Percentiles rank a stretch among this genome's conserved stretches.
These are phyloP conservation scores for Heliamphora ciliata DNA, from an alignment of 179 eudicot species.

Conservation along the genomic window DNA sequence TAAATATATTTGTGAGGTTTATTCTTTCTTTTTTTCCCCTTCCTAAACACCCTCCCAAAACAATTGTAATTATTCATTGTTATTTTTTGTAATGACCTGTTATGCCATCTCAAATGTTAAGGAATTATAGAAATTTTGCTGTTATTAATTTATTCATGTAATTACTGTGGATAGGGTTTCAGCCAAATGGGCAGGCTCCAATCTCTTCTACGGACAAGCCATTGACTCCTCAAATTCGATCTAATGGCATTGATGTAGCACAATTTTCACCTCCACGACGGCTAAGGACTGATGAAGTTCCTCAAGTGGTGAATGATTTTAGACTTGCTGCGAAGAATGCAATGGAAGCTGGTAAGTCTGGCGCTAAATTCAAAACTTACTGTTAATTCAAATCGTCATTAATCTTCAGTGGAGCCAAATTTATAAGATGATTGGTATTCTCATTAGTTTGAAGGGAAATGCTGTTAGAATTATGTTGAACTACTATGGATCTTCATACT, in stretches of 20 bases:
- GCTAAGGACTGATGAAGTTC: slow-evolving; percentile 19
- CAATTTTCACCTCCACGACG: slow-evolving; percentile 32
- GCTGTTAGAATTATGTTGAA: too few species aligned
- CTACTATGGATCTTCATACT: too few species aligned
- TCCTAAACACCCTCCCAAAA: background rate
- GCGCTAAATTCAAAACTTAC: background rate
- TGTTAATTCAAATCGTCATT: too few species aligned
- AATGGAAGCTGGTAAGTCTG: slow-evolving; percentile 22
- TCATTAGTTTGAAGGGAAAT: too few species aligned
- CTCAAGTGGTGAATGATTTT: slow-evolving; percentile 19
- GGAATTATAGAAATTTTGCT: background rate
- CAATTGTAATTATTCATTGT: background rate
- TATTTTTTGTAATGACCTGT: background rate
- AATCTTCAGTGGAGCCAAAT: too few species aligned
- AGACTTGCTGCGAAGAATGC: slow-evolving; percentile 24
- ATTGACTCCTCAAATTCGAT: slow-evolving; percentile 19
- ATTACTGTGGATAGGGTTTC: slow-evolving; percentile 20
- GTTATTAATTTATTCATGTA: background rate
- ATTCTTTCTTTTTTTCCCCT: background rate
- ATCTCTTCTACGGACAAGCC: slow-evolving; percentile 31
- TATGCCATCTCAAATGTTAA: background rate
- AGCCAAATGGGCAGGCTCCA: slow-evolving; percentile 40
- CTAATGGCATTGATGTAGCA: slow-evolving; percentile 18
- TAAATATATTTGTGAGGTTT: background rate
- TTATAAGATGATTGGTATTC: too few species aligned